Conservation (phyloP, 2,329 filamentous ascomycete species). For the Parastagonospora avenae region DNA sequence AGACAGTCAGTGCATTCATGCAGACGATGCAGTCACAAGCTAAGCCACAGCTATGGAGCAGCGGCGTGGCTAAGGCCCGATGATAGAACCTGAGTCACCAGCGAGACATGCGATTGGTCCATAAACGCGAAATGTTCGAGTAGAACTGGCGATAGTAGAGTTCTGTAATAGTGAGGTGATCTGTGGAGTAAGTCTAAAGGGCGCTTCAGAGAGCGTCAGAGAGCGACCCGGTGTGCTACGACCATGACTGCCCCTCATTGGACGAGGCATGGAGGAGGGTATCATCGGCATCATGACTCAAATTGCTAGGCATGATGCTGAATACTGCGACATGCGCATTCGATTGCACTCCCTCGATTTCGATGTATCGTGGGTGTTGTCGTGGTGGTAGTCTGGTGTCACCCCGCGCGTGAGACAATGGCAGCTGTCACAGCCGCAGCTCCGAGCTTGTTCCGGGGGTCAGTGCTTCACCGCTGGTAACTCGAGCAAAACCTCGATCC, state of each 20-base stretch:
- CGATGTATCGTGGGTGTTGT: background rate
- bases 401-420: conserved; percentile 7
- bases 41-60: background rate
- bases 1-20: too few species aligned
- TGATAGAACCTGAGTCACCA: conserved; percentile 1
- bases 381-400: background rate
- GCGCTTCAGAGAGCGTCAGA: too few species aligned
- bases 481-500: conserved; percentile 27
- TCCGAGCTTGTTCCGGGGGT: conserved; percentile 22
- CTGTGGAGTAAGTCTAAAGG: background rate
- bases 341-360: background rate
- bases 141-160: background rate
- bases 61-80: background rate
- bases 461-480: conserved; percentile 20
- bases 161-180: background rate
- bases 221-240: too few species aligned
- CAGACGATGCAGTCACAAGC: background rate
- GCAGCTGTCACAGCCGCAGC: conserved; percentile 22
- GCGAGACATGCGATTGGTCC: background rate
- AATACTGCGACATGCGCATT: background rate
- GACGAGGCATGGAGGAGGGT: too few species aligned
- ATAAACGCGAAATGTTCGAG: background rate
- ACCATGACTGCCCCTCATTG: too few species aligned
- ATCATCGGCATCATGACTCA: too few species aligned
- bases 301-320: too few species aligned